Conservation (phyloP, 1,284 basidiomycete genomes). For the Sporisorium reilianum region DNA sequence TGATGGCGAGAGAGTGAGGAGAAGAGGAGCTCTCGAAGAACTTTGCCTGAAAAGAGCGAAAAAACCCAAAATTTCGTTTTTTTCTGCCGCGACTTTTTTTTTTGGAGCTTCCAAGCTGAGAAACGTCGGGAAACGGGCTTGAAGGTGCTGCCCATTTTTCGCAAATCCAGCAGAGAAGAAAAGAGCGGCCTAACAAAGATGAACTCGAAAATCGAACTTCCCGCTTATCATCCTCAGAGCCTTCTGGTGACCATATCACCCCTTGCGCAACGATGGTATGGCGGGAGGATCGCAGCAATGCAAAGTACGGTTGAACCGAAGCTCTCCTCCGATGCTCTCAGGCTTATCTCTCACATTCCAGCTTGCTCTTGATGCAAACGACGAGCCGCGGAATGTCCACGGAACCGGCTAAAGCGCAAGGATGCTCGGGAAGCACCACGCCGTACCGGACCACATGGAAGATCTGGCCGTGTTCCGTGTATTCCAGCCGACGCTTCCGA, state of each 20-base stretch:
- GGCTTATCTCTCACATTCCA: no score
- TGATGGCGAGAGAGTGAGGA: neutral
- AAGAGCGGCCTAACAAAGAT: neutral
- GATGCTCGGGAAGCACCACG: slow-evolving; percentile 1
- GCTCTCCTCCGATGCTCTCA: no score
- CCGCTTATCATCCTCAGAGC: no score
- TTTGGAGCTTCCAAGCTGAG: slow-evolving; percentile 5
- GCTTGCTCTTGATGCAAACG: no score
- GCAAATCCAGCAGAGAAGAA: neutral
- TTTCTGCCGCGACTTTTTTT: neutral
- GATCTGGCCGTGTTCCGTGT: no score
- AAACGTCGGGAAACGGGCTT: slow-evolving; percentile 3
- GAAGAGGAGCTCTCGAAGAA: neutral
- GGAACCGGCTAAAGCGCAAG: no score
- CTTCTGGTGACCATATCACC: no score
- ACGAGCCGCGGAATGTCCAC: no score
- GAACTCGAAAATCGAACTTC: neutral
- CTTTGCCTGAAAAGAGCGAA: slow-evolving; percentile 1
- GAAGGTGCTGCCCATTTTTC: neutral
- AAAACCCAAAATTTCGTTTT: neutral
- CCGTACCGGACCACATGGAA: no score
- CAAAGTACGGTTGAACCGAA: no score
- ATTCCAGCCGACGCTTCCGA: slow-evolving; percentile 1
- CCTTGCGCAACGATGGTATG: no score
- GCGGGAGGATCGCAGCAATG: no score